These are phyloP conservation scores for Globisporangium orthogonon DNA, from an alignment of 352 stramenopile genomes.

Conservation along the genomic window DNA sequence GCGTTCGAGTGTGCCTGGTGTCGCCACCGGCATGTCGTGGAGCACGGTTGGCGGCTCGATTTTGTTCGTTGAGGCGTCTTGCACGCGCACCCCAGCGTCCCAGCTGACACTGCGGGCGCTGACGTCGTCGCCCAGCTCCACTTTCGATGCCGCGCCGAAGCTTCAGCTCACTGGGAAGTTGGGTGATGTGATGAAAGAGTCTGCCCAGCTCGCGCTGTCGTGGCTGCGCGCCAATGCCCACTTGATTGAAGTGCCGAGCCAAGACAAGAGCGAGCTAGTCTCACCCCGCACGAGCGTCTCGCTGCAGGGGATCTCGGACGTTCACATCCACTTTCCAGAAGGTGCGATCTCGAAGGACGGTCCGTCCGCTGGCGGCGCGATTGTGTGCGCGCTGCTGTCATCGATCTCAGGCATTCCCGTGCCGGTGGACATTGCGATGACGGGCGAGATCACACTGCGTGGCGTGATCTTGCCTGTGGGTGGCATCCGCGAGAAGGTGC, in stretches of 20 bases:
- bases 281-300: constrained; percentile 22
- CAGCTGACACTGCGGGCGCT: constrained; percentile 18
- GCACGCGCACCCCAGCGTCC: constrained; percentile 29
- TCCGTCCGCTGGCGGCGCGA: constrained; percentile 80
- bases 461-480: constrained; percentile 87
- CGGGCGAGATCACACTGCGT: constrained; percentile 82
- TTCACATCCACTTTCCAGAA: constrained; percentile 89
- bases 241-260: constrained; percentile 36
- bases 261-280: constrained; percentile 9
- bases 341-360: constrained; percentile 88
- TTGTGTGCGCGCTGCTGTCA: constrained; percentile 82
- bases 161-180: constrained; percentile 71
- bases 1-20: constrained; percentile 51
- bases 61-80: constrained; percentile 84
- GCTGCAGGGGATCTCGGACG: constrained; percentile 50
- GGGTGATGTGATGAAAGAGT: constrained; percentile 89
- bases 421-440: constrained; percentile 83
- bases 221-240: constrained; percentile 70
- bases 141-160: constrained; percentile 19
- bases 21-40: constrained; percentile 84
- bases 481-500: constrained; percentile 88
- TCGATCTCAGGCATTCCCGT: constrained; percentile 59
- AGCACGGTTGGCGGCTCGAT: constrained; percentile 73
- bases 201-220: constrained; percentile 74
- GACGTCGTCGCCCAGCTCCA: constrained; percentile 16